phyloP scores from a whole-genome alignment of 1,284 basidiomycete genomes.

The Fistulina hepatica region DNA sequence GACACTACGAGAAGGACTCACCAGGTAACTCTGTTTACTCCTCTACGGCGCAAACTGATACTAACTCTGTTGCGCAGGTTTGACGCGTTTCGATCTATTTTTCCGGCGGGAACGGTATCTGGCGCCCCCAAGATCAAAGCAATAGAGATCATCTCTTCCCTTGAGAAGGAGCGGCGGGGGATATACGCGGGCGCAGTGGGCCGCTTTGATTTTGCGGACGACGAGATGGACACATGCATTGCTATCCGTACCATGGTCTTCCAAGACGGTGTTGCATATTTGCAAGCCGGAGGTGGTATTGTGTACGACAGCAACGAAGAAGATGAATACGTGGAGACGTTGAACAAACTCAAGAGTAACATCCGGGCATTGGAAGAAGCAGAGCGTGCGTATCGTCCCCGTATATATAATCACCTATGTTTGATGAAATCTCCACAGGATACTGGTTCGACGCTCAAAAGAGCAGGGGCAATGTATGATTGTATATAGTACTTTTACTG shows the following conservation, averaged over 20 bases:
- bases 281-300: constrained; percentile 97
- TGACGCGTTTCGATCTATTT: constrained; percentile 98
- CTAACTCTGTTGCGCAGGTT: constrained; percentile 46
- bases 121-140: constrained; percentile 99
- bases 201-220: constrained; percentile 89
- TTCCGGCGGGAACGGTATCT: constrained; percentile 98
- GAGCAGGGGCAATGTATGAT: no score
- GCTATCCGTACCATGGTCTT: constrained; percentile 98
- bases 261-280: constrained; percentile 85
- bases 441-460: constrained; percentile 17
- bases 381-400: constrained; percentile 58
- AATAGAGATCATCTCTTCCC: constrained; percentile 81
- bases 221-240: constrained; percentile 98
- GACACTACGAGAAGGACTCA: constrained; percentile 70
- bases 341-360: constrained; percentile 92
- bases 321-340: constrained; percentile 92
- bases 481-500: no score
- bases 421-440: constrained; percentile 11
- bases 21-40: constrained; percentile 43
- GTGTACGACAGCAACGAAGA: constrained; percentile 97
- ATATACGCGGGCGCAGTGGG: constrained; percentile 98
- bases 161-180: constrained; percentile 87
- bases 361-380: constrained; percentile 78
- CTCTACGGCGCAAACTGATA: neutral
- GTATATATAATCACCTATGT: constrained; percentile 1